Base-by-base conservation (phyloP, 768 basidiomycete genomes). In the Gautieria morchelliformis region DNA sequence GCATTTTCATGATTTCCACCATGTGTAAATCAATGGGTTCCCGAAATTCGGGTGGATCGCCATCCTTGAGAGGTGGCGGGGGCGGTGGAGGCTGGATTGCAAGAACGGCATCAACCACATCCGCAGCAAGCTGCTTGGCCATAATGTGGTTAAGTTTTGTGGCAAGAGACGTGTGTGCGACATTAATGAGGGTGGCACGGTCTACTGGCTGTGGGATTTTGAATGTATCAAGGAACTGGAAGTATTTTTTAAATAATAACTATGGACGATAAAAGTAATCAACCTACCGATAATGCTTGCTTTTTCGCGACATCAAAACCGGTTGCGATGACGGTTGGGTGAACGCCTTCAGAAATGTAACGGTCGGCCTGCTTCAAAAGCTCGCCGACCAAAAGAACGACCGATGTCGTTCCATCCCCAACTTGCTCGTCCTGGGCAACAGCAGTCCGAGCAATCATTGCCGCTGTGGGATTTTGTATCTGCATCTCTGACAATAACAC, bases 1-100 rank as follows among this genome's bases (percentile, higher is more conserved):
- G 95, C 96, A 99, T 99, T 76, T 98, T 98, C 96, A 98, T 98
- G 61, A 98, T 85, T 74, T 99, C 96, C 52, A 99, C 76, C 96
- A 99, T 99, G 74, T 98, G 95, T 57, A 99, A 77, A 75, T 99
- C 96, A 67, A 98, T 94, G 51, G 94, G 93, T 63, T 93, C 85
- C 53, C 79, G 80, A 78, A 82, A 87, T 63, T 84, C 82, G 15
- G 42, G 17, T 49, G 45, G 46, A 22, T 57, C 56, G 37, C 56
- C 56, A 66, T 87, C 84, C 60, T 75, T 73, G 19, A 79, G 70
- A 60, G 80, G 83, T 14, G 67, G 59, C 19, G 64, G 61, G 58
- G 84, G 81, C 20, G 80, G 72, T 35, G 83, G 78, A 14, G 85
- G 87, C 47, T 84, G 82, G 70, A 99, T 93, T 51, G 93, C 80